Conservation (phyloP, 495 filamentous ascomycete genomes). For the Darksidea phi region DNA sequence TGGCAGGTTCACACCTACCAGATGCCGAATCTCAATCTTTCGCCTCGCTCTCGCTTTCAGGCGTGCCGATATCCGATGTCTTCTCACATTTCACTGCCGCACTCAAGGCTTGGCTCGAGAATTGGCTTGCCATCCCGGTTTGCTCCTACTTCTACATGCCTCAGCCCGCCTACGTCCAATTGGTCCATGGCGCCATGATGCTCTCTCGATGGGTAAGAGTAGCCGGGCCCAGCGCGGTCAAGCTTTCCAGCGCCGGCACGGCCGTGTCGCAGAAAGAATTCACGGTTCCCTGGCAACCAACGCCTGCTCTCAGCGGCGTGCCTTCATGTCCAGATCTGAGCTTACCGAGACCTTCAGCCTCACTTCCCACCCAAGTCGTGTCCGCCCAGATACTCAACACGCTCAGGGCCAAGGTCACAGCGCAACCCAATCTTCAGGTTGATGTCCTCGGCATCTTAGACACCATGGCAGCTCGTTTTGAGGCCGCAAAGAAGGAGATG, state of each 20-base stretch:
- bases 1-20: conserved; percentile 32
- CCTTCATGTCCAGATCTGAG: conserved; percentile 26
- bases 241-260: conserved; percentile 18
- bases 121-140: conserved; percentile 45
- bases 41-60: conserved; percentile 38
- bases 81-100: conserved; percentile 40
- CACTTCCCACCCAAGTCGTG: conserved; percentile 20
- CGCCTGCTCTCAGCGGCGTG: conserved; percentile 14
- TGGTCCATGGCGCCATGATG: conserved; percentile 46
- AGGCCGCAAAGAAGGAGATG: conserved; percentile 39
- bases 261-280: conserved; percentile 15
- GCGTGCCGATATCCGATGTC: conserved; percentile 40
- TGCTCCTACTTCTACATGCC: conserved; percentile 45
- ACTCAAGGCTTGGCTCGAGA: conserved; percentile 46
- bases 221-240: conserved; percentile 22
- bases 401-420: conserved; percentile 21
- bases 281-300: conserved; percentile 12
- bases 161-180: conserved; percentile 41
- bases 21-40: conserved; percentile 41
- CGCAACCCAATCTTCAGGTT: conserved; percentile 24
- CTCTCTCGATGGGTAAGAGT: conserved; percentile 43
- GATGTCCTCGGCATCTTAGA: conserved; percentile 35
- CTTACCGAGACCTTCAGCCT: conserved; percentile 19
- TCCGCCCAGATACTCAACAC: conserved; percentile 22
- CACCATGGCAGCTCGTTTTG: conserved; percentile 33